Evolutionary conservation across 2,329 filamentous ascomycete genomes (phyloP).

Genomic region (Aspergillus carbonarius): DNA sequence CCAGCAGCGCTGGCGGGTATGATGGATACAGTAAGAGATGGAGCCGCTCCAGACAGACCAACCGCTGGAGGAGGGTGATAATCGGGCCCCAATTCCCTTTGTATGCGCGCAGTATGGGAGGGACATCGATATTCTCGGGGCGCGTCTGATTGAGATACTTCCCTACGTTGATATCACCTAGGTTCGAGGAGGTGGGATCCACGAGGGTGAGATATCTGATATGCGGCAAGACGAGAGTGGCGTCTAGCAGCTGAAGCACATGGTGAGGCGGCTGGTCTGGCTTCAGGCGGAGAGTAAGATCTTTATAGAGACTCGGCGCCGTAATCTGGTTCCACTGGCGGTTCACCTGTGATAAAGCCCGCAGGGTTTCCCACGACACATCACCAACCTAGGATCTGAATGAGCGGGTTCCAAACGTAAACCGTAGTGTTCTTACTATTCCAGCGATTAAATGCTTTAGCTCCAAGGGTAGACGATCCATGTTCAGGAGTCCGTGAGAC

Average conservation of each 20-base stretch:
- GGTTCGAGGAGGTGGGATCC: neutral
- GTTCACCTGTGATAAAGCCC: neutral
- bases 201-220: neutral
- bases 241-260: neutral
- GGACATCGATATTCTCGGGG: neutral
- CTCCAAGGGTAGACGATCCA: neutral
- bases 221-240: neutral
- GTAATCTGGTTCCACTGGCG: neutral
- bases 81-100: neutral
- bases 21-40: neutral
- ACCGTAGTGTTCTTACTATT: neutral
- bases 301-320: neutral
- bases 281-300: neutral
- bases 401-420: neutral
- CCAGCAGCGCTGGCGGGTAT: neutral
- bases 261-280: neutral
- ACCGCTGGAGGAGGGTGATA: neutral
- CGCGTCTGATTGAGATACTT: neutral
- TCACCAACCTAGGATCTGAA: neutral
- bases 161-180: neutral
- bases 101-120: neutral
- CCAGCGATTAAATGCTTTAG: neutral
- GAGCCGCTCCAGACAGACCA: neutral
- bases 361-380: neutral
- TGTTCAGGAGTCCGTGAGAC: neutral